These are phyloP conservation scores for Xylaria digitata DNA, from an alignment of 2,329 filamentous ascomycete genomes.

Conservation along the genomic window DNA sequence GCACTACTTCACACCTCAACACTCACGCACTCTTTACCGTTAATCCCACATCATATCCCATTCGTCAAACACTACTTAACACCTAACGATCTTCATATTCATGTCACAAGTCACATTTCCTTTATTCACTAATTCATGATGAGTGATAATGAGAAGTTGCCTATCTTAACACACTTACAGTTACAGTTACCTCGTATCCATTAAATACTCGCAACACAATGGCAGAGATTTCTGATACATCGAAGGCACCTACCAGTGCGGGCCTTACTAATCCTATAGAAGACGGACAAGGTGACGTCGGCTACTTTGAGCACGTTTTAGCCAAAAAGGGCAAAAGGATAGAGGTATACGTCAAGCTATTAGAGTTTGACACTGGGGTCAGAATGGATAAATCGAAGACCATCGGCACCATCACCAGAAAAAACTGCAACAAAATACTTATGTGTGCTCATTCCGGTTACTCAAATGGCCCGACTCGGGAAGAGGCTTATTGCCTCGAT, in stretches of 20 bases:
- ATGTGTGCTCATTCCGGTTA: constrained; percentile 42
- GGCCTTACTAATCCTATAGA: neutral
- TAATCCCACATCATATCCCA: no score
- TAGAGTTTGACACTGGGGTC: constrained; percentile 38
- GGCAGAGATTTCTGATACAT: neutral
- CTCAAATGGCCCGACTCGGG: constrained; percentile 17
- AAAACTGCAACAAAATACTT: constrained; percentile 33
- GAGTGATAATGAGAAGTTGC: no score
- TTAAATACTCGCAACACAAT: no score
- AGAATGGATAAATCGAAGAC: constrained; percentile 41
- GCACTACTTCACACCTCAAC: no score
- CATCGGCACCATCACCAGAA: constrained; percentile 37
- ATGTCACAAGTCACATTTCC: no score
- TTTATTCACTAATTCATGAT: no score
- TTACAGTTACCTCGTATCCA: neutral
- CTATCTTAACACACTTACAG: neutral
- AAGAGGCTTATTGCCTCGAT: constrained; percentile 37
- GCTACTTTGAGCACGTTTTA: neutral
- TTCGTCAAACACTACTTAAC: no score
- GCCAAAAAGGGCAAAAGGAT: constrained; percentile 36
- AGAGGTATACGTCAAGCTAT: constrained; percentile 33
- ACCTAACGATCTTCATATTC: no score
- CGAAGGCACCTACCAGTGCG: neutral
- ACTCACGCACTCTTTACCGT: no score
- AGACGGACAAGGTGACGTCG: neutral